Conservation (phyloP, 345 rosid species). For the Brassica cretica region DNA sequence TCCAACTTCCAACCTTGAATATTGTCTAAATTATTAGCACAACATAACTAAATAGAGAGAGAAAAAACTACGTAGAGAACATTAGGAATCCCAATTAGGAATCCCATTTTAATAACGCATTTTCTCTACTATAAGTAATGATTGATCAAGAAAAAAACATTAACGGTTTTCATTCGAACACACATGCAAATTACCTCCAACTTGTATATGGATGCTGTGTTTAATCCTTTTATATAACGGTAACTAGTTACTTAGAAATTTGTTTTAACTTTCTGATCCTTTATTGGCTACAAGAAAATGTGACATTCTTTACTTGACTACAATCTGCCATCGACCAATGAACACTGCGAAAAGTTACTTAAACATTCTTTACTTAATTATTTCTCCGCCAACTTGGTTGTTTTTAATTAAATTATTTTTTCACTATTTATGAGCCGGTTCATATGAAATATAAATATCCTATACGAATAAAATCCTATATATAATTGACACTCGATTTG, state of each 20-base stretch:
- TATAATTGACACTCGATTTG: conserved; percentile 16
- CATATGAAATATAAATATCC: conserved; percentile 17
- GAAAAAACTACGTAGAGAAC: neutral
- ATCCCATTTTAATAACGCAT: neutral
- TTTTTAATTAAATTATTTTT: neutral
- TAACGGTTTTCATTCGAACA: neutral
- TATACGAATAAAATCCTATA: conserved; percentile 12
- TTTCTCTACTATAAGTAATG: neutral
- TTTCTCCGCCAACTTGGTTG: neutral
- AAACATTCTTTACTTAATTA: neutral
- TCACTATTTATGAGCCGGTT: neutral
- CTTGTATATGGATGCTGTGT: neutral
- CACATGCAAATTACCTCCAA: neutral
- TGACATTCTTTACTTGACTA: neutral
- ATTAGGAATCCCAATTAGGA: neutral
- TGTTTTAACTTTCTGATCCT: neutral
- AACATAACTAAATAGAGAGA: neutral
- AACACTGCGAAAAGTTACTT: neutral
- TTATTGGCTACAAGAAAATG: neutral
- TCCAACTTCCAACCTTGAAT: neutral
- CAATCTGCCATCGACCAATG: neutral
- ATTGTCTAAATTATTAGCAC: neutral
- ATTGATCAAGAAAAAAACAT: neutral
- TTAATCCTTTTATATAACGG: neutral
- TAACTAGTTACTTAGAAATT: neutral